A percentile compares a stretch with the other conserved stretches of the same genome.
These are phyloP conservation scores for Aspergillus fijiensis DNA, from an alignment of 2,329 filamentous ascomycete species.

Conservation along the genomic window DNA sequence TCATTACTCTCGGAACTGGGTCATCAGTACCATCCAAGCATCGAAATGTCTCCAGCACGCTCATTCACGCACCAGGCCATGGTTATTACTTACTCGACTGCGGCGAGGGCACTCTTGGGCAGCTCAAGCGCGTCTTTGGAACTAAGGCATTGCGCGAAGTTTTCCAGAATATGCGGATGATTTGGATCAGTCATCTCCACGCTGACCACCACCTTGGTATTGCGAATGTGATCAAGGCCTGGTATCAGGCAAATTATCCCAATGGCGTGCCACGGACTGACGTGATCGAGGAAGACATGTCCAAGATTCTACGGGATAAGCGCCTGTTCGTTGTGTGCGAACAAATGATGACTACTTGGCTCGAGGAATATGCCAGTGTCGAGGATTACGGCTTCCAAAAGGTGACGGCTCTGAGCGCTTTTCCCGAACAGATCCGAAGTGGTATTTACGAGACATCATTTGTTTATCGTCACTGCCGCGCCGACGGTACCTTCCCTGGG, in stretches of 20 bases:
- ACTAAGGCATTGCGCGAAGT: conserved; percentile 65
- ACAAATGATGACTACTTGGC: conserved; percentile 68
- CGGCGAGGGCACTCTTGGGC: conserved; percentile 88
- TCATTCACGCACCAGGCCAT: conserved; percentile 77
- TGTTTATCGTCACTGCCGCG: conserved; percentile 30
- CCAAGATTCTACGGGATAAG: conserved; percentile 41
- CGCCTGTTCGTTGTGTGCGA: conserved; percentile 68
- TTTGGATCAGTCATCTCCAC: conserved; percentile 95
- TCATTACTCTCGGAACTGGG: conserved; percentile 86
- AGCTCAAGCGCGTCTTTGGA: conserved; percentile 73
- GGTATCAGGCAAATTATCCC: conserved; percentile 62
- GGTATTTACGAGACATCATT: conserved; percentile 27
- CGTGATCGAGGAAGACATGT: conserved; percentile 33
- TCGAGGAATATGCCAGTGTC: conserved; percentile 75
- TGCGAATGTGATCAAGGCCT: conserved; percentile 75
- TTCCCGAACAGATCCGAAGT: conserved; percentile 19
- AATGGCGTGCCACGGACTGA: conserved; percentile 40
- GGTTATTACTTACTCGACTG: conserved; percentile 91
- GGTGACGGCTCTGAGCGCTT: conserved; percentile 52
- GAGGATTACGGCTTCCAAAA: conserved; percentile 71
- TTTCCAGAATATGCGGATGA: conserved; percentile 72
- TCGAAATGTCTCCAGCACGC: conserved; percentile 87
- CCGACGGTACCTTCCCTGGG: conserved; percentile 27
- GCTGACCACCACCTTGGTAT: conserved; percentile 94
- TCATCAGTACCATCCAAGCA: conserved; percentile 89